Base-by-base conservation (phyloP, 106 monocot species). In the Cymbidium sinense region DNA sequence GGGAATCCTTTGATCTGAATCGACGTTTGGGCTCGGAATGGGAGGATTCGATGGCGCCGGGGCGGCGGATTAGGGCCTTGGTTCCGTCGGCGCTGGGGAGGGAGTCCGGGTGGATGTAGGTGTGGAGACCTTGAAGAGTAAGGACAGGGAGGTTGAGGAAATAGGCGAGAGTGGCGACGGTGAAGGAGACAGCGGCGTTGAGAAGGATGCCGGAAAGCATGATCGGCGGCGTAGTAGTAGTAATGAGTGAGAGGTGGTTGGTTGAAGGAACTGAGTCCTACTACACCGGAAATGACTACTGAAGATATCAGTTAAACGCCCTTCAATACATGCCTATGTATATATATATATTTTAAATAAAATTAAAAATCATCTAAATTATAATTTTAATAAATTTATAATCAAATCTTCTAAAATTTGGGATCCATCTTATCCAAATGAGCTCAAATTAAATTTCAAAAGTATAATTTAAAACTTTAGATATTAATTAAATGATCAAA, bases 81-180 rank as follows among this genome's bases (percentile, higher is more conserved):
- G 78, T 36, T 64, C 77, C 80, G 79, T 80, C 69, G 82, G 70
- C 74, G 69, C 74, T 34, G 75, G 78, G 20, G 76, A 77, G 43
- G 43, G 73, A 75, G 34, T 94, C 91, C 33, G 91, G 91, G 82
- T 87, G 85, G 82, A 94, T 76, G 89, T 91, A 91, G 61, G 91
- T 89, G 82, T 87, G 79, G 82, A 94, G 79, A 70, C 86, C 83
- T 73, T 86, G 76, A 51, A 91, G 85, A 36, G 79, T 21, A 73
- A 81, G 74, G 27, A 85, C 77, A 2, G 86, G 94, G 67, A 94
- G 75, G 62, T 81, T 69, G 78, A 87, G 61, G 82, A 83, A 10
- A 34, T 54, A 34, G 73, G 80, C 47, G 79, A 87, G 73, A 37
- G 81, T 21, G 70, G 77, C 73, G 64, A 34, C 36, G 75, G 81